Conservation (phyloP, 2,329 filamentous ascomycete genomes). For the Sporothrix mexicana region DNA sequence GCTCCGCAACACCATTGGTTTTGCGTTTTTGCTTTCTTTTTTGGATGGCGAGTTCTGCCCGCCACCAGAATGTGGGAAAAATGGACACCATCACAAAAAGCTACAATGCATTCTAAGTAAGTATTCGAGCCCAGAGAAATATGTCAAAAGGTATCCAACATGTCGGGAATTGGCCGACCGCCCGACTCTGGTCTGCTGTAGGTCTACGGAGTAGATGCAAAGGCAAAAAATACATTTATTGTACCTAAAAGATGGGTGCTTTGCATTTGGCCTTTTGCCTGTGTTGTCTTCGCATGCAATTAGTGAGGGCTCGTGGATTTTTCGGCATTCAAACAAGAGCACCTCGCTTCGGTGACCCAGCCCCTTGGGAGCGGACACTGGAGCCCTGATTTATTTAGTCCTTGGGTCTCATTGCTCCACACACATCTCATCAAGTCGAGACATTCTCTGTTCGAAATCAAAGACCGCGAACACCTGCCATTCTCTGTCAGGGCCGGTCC, state of each 20-base stretch:
- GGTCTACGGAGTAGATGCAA: not conserved
- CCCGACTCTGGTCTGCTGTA: not conserved
- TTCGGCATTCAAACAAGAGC: slow-evolving; percentile 11
- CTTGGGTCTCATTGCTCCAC: slow-evolving; percentile 12
- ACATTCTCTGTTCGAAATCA: not conserved
- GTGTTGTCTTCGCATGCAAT: not conserved
- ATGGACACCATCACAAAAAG: not conserved
- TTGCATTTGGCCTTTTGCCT: not conserved
- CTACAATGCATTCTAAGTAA: too few species aligned
- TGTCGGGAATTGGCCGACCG: not conserved
- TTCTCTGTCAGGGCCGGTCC: not conserved
- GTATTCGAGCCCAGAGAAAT: not conserved
- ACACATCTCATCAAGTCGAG: not conserved
- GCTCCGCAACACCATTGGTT: not conserved
- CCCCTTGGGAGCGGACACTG: slow-evolving; percentile 13
- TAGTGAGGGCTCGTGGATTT: not conserved
- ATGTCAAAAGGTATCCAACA: not conserved
- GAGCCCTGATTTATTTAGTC: not conserved
- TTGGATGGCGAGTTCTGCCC: not conserved
- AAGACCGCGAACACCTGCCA: not conserved
- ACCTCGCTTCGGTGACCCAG: not conserved
- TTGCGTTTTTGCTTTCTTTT: not conserved
- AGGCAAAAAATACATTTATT: not conserved
- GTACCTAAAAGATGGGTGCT: not conserved
- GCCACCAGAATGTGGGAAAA: slow-evolving; percentile 12